Base-by-base conservation (phyloP, 352 stramenopile genomes). In the Elongisporangium prolatum region DNA sequence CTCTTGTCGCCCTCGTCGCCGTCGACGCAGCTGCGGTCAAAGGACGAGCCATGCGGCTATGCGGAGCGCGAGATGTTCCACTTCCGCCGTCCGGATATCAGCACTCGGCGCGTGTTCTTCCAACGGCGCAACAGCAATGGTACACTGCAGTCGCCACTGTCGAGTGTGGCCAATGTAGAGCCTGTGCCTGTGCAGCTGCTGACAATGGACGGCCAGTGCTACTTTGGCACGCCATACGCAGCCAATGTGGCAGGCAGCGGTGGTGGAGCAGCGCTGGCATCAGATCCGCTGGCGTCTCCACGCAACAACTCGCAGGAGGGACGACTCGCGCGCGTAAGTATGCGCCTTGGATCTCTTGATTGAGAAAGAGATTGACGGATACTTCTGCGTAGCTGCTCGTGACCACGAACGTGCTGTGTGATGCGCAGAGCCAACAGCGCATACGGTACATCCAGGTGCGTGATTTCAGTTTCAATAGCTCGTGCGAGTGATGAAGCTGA, bases 131-230 rank as follows among this genome's bases (percentile, higher is more conserved):
- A 52, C 18, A 52, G 48, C 48, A 52, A 52, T 52, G 48, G 24
- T 13, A 37, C 21, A 24, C 28, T 40, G 28, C 28, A 8, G 28
- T 40, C 28, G 28, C 28, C 28, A 34, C 4, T 8, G 25, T 4
- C 25, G 4, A 34, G 4, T 4, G 8, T 8, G 28, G 28, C 28
- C 28, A 40, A 13, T 40, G 28, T 9, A 9, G 28, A 40, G 28
- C 28, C 28, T 5, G 28, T 40, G 4, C 80, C 80, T 9, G 77
- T 80, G 9, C 80, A 89, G 52, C 56, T 89, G 28, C 22, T 89
- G 25, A 66, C 63, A 2, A 56, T 80, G 48, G 71, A 85, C 49
- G 75, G 80, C 1, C 61, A 67, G 13, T 68, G 67, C 0, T 67
- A 77, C 16, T 67, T 89, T 22, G 80, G 80, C 0, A 52, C 86